phyloP scores from a whole-genome alignment of 495 filamentous ascomycete genomes.

The Penicillium silybi region DNA sequence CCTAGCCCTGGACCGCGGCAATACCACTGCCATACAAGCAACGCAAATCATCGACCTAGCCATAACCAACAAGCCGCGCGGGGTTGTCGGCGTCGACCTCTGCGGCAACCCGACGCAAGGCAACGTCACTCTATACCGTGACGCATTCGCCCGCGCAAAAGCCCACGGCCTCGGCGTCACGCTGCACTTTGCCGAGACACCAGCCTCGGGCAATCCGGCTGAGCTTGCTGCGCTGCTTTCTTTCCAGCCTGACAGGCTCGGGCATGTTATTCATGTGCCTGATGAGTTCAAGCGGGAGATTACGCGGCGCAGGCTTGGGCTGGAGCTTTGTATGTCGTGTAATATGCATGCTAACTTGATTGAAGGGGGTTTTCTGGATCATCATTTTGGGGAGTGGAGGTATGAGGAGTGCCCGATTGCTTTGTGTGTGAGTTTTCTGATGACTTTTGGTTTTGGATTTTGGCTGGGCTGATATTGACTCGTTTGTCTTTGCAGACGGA shows the following conservation, averaged over 20 bases:
- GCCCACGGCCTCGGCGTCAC: conserved; percentile 56
- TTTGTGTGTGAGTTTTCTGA: conserved; percentile 52
- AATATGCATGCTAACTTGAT: conserved; percentile 77
- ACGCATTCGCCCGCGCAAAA: conserved; percentile 55
- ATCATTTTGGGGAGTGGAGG: conserved; percentile 72
- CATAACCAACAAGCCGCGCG: conserved; percentile 44
- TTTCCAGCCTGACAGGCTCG: conserved; percentile 66
- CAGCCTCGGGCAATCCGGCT: conserved; percentile 41
- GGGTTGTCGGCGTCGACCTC: conserved; percentile 75
- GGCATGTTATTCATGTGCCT: conserved; percentile 75
- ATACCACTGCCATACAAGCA: conserved; percentile 53
- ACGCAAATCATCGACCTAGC: conserved; percentile 60
- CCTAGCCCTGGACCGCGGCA: conserved; percentile 68
- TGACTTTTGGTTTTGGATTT: neutral
- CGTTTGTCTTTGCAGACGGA: conserved; percentile 56
- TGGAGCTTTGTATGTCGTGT: conserved; percentile 78
- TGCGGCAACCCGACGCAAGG: conserved; percentile 71
- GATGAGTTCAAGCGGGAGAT: conserved; percentile 55
- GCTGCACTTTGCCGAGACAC: conserved; percentile 74
- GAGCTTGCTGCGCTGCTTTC: conserved; percentile 62
- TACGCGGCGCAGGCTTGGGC: conserved; percentile 45
- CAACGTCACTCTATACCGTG: conserved; percentile 52
- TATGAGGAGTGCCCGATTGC: conserved; percentile 48
- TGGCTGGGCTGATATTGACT: neutral
- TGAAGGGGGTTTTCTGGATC: conserved; percentile 59